Evolutionary conservation across 768 basidiomycete species (phyloP), one percentile per base, ranked within the genome.

Genomic region (Gymnopilus dilepis): DNA sequence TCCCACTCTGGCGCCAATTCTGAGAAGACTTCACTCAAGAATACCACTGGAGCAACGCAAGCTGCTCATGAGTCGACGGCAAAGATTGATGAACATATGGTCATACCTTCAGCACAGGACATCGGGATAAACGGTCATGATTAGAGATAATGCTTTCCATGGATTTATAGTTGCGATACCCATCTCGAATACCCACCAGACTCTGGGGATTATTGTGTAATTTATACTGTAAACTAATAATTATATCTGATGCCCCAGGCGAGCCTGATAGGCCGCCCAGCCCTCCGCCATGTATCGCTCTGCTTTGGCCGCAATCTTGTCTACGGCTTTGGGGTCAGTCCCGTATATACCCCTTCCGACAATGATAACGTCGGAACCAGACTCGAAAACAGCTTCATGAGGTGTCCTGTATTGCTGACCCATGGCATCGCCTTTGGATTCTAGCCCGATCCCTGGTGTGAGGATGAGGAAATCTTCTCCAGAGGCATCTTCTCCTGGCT

Each of bases 381-480:
- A 85, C 45, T 90, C 86, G 17, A 85, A 71, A 28, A 99, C 79
- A 24, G 96, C 96, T 72, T 96, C 83, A 31, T 83, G 76, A 1
- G 97, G 97, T 3, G 95, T 95, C 58, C 94, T 82, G 74, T 99
- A 99, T 73, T 97, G 95, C 75, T 99, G 97, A 17, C 96, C 97
- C 89, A 95, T 90, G 9, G 78, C 77, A 73, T 98, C 97, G 7
- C 91, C 92, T 57, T 84, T 86, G 12, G 73, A 71, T 64, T 92
- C 92, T 47, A 98, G 80, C 13, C 91, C 92, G 22, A 99, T 94
- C 2, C 97, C 97, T 3, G 97, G 97, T 0, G 96, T 94, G 64
- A 99, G 77, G 64, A 98, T 82, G 56, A 99, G 74, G 72, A 94
- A 98, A 73, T 99, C 97, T 67, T 93, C 89, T 8, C 84, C 78